Evolutionary conservation across 2,329 filamentous ascomycete species (phyloP).

Genomic region (Elsinoe necatrix): DNA sequence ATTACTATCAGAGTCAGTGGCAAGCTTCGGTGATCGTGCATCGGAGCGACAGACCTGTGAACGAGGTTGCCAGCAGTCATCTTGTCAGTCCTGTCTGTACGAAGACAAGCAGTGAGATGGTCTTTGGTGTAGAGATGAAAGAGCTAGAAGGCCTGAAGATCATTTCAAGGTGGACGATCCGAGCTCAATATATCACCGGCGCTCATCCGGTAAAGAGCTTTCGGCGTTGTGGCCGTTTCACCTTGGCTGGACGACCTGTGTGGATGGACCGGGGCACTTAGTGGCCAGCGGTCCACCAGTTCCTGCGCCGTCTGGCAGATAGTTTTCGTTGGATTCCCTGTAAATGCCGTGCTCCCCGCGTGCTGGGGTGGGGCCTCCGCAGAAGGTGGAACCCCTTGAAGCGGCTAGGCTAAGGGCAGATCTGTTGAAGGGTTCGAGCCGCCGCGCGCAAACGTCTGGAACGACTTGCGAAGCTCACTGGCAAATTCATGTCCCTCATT

Average conservation of each 20-base stretch:
- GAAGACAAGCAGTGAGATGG: neutral
- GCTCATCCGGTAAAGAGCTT: neutral
- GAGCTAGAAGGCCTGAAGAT: neutral
- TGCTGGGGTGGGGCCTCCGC: constrained; percentile 12
- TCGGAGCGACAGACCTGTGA: constrained; percentile 7
- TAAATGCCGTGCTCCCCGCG: constrained; percentile 13
- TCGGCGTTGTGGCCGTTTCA: constrained; percentile 10
- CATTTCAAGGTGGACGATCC: constrained; percentile 1
- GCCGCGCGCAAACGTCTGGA: constrained; percentile 7
- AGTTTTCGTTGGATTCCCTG: constrained; percentile 11
- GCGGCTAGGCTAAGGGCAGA: neutral
- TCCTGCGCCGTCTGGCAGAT: constrained; percentile 13
- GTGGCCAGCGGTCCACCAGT: constrained; percentile 11
- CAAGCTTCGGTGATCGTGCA: neutral
- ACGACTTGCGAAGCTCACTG: neutral
- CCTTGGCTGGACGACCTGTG: neutral
- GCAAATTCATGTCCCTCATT: neutral
- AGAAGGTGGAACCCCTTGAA: constrained; percentile 9
- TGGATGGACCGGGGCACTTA: constrained; percentile 9
- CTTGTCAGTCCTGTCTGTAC: neutral
- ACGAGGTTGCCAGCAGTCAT: constrained; percentile 7
- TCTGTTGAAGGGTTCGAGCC: neutral
- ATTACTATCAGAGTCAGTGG: constrained; percentile 34
- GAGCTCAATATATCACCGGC: constrained; percentile 12
- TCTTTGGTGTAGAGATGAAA: constrained; percentile 3